These are phyloP conservation scores for Pyricularia sp. DNA, from an alignment of 2,329 filamentous ascomycete genomes.

Conservation along the genomic window DNA sequence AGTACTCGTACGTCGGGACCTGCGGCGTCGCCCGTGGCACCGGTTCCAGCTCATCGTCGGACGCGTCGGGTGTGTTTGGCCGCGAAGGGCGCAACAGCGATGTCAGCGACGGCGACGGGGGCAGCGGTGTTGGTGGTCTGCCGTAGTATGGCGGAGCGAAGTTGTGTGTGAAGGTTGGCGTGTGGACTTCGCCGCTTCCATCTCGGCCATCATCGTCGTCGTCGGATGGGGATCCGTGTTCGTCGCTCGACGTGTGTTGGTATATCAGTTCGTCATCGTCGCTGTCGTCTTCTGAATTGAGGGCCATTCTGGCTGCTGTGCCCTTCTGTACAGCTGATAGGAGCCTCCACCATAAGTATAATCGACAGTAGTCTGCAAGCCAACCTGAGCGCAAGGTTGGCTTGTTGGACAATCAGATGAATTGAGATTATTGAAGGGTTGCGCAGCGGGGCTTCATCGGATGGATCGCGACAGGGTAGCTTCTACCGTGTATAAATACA, in stretches of 20 bases:
- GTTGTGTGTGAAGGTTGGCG: conserved; percentile 35
- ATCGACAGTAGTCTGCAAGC: not conserved
- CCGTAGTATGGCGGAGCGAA: conserved; percentile 88
- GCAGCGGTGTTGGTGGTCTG: conserved; percentile 84
- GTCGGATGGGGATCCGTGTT: conserved; percentile 13
- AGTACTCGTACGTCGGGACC: conserved; percentile 99
- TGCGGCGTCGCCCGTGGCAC: conserved; percentile 79
- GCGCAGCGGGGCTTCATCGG: not conserved
- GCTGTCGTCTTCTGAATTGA: conserved; percentile 12
- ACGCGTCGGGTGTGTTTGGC: conserved; percentile 87
- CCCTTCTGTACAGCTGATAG: not conserved
- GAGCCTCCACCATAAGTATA: not conserved
- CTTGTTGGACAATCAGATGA: not conserved
- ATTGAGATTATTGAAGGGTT: not conserved
- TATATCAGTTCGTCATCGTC: conserved; percentile 3
- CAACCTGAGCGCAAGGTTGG: not conserved
- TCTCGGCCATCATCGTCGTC: conserved; percentile 15
- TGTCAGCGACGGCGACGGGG: conserved; percentile 83
- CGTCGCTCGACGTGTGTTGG: conserved; percentile 10
- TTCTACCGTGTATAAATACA: not conserved
- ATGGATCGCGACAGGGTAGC: not conserved
- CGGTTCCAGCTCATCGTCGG: conserved; percentile 66
- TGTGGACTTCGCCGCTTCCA: conserved; percentile 22
- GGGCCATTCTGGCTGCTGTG: not conserved
- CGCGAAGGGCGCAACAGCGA: conserved; percentile 80